phyloP scores from a whole-genome alignment of 1,284 basidiomycete genomes.

The Lentinus polychrous region DNA sequence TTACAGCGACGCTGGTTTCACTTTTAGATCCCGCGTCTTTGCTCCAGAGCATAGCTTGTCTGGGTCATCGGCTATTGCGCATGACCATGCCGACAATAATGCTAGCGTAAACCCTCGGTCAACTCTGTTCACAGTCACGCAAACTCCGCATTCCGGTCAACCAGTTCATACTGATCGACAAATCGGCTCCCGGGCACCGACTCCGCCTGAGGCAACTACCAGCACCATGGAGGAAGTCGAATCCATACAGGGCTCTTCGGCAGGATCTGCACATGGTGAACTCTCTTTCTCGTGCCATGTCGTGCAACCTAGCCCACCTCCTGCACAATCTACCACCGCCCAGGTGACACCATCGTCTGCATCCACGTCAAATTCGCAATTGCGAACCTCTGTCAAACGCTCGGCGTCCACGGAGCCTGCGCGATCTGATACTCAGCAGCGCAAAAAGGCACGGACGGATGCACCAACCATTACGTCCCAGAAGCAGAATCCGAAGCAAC shows the following conservation, averaged over 20 bases:
- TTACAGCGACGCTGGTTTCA: too few relatives aligned
- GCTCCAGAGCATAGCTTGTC: too few relatives aligned
- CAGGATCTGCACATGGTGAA: not conserved
- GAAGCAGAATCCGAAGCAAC: not conserved
- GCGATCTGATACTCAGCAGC: constrained; percentile 13
- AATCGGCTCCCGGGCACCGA: not conserved
- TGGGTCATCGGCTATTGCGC: too few relatives aligned
- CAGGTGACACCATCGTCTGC: not conserved
- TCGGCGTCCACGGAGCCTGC: constrained; percentile 16
- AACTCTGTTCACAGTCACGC: not conserved
- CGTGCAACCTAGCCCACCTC: not conserved
- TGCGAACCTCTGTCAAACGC: constrained; percentile 22
- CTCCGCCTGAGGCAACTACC: not conserved
- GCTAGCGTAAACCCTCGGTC: too few relatives aligned
- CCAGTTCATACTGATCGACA: not conserved
- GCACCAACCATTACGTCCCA: not conserved
- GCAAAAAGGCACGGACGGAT: constrained; percentile 16
- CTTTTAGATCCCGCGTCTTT: too few relatives aligned
- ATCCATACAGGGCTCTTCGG: too few relatives aligned
- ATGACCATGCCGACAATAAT: too few relatives aligned
- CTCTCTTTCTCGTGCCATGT: not conserved
- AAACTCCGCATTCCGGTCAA: not conserved
- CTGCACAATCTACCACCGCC: not conserved
- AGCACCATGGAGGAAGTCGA: not conserved
- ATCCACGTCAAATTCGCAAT: constrained; percentile 14